These are phyloP conservation scores for Scheffersomyces segobiensis DNA, from an alignment of 1,139 yeast genomes.

Conservation along the genomic window DNA sequence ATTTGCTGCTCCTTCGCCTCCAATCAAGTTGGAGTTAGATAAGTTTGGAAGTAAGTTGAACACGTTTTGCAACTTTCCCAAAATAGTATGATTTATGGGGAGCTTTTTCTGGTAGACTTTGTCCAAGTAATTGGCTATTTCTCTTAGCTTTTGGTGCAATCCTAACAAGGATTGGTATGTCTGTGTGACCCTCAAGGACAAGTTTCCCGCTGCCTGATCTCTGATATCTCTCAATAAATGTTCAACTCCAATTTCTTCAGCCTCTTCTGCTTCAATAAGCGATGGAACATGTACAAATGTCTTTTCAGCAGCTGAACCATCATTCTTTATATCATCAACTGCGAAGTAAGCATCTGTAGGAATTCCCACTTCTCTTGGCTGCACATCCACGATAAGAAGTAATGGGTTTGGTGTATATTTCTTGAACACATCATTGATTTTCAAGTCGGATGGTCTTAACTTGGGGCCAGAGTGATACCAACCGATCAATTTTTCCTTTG, in stretches of 20 bases:
- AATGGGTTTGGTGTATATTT: constrained; percentile 82
- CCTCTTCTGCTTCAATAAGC: constrained; percentile 94
- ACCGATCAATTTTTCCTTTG: constrained; percentile 92
- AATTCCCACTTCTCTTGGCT: constrained; percentile 77
- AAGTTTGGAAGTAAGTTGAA: constrained; percentile 91
- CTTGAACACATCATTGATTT: constrained; percentile 86
- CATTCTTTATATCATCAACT: constrained; percentile 92
- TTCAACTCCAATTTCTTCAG: constrained; percentile 98
- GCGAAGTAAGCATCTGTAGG: constrained; percentile 97
- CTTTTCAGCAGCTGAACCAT: constrained; percentile 91
- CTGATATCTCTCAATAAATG: constrained; percentile 91
- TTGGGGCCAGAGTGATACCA: constrained; percentile 99
- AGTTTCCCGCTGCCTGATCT: constrained; percentile 94
- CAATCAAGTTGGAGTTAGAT: constrained; percentile 28
- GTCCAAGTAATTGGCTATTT: constrained; percentile 76
- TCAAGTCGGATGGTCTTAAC: constrained; percentile 81
- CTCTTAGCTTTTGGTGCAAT: constrained; percentile 74
- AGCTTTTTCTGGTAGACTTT: constrained; percentile 70
- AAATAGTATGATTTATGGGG: constrained; percentile 86
- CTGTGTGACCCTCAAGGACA: constrained; percentile 82
- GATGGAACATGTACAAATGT: constrained; percentile 95
- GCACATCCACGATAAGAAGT: constrained; percentile 87
- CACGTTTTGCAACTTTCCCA: constrained; percentile 92
- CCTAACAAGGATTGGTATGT: constrained; percentile 89
- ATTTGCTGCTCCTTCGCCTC: constrained; percentile 10